A percentile compares a stretch with the other conserved stretches of the same genome.
phyloP scores from a whole-genome alignment of 1,284 basidiomycete species.

The Trametes sp. region DNA sequence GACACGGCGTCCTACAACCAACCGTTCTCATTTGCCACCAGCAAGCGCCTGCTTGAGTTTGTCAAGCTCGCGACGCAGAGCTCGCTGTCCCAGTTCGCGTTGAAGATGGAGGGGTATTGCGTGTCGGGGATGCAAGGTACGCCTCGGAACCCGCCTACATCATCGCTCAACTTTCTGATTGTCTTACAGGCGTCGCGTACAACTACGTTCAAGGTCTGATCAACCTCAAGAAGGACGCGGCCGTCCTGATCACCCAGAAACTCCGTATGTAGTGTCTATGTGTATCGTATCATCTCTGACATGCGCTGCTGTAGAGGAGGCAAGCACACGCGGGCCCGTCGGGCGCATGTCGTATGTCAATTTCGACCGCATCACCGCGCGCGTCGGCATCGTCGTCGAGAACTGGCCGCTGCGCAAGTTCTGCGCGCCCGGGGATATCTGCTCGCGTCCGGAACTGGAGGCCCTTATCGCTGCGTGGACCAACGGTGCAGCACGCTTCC shows the following conservation, averaged over 20 bases:
- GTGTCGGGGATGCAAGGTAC: constrained; percentile 26
- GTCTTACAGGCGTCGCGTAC: constrained; percentile 1
- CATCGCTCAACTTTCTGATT: not conserved
- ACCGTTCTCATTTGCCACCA: constrained; percentile 21
- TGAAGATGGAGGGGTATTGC: constrained; percentile 24
- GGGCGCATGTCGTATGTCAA: constrained; percentile 33
- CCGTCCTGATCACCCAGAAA: constrained; percentile 21
- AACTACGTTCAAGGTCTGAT: constrained; percentile 14
- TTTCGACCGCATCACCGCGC: constrained; percentile 37
- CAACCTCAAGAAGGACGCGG: constrained; percentile 17
- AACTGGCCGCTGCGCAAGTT: constrained; percentile 38
- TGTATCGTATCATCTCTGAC: not conserved
- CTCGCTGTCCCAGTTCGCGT: constrained; percentile 9
- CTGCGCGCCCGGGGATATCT: constrained; percentile 29
- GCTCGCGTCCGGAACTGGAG: constrained; percentile 30
- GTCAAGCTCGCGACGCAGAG: constrained; percentile 1
- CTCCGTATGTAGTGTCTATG: constrained; percentile 25
- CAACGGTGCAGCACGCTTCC: constrained; percentile 24
- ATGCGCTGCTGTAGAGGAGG: constrained; percentile 12
- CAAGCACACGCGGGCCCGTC: constrained; percentile 13
- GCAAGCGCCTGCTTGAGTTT: constrained; percentile 18
- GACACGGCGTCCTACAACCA: constrained; percentile 14
- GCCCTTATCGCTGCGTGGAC: constrained; percentile 26
- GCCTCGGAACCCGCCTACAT: not conserved
- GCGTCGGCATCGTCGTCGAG: constrained; percentile 32